These are phyloP conservation scores for Tolypocladium sp. DNA, from an alignment of 2,329 filamentous ascomycete species.

Conservation along the genomic window DNA sequence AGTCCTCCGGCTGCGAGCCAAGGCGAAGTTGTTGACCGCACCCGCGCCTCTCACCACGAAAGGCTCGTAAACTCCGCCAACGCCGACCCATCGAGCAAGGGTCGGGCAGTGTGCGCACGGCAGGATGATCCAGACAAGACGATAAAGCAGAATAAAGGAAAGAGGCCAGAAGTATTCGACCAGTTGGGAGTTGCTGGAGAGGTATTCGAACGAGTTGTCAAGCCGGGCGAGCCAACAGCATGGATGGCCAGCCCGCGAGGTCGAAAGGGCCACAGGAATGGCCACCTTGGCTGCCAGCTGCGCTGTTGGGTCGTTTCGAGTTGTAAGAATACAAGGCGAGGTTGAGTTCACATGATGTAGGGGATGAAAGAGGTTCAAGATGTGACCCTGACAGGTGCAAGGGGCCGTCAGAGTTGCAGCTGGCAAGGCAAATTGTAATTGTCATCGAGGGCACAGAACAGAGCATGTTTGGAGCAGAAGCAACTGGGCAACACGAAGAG, in stretches of 20 bases:
- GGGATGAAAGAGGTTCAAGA: background rate
- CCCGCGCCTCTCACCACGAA: background rate
- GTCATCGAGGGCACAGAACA: too few species aligned
- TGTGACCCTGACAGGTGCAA: background rate
- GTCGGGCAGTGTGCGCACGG: background rate
- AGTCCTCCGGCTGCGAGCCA: background rate
- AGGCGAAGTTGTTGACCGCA: too few species aligned
- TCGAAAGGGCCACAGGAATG: background rate
- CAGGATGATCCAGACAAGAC: background rate
- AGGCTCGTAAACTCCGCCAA: background rate
- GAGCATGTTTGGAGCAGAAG: background rate
- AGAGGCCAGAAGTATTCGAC: background rate
- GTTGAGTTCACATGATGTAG: background rate
- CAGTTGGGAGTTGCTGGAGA: background rate
- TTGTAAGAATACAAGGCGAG: background rate
- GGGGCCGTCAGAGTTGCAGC: background rate
- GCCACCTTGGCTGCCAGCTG: background rate
- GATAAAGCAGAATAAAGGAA: background rate
- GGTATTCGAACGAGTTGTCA: background rate
- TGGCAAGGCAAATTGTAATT: too few species aligned
- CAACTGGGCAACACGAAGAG: background rate
- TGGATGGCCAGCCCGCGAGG: background rate
- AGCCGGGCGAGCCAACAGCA: background rate
- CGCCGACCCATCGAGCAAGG: background rate
- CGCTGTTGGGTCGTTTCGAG: background rate